Conservation (phyloP, 2,329 filamentous ascomycete genomes). For the Pleoardoris graminearum region DNA sequence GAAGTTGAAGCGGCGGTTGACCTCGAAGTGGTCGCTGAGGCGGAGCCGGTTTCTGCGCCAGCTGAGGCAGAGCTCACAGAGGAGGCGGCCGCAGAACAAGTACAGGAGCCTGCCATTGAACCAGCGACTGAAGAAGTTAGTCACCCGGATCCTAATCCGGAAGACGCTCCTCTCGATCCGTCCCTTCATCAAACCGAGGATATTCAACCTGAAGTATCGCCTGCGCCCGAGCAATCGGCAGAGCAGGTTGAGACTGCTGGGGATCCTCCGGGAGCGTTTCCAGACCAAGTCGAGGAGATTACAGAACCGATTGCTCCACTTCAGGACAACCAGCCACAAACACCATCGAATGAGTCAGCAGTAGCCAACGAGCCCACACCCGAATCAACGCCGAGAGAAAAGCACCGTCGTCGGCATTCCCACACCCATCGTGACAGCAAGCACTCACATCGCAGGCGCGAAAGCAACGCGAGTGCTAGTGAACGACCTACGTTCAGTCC, state of each 20-base stretch:
- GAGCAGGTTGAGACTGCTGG: not conserved
- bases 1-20: not conserved
- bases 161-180: not conserved
- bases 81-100: not conserved
- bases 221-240: not conserved
- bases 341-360: slow-evolving; percentile 34
- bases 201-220: not conserved
- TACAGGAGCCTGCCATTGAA: no score
- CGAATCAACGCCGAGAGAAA: slow-evolving; percentile 29
- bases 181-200: not conserved
- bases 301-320: not conserved
- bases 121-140: slow-evolving; percentile 7
- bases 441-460: slow-evolving; percentile 33
- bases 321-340: slow-evolving; percentile 8
- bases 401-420: slow-evolving; percentile 35
- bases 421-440: slow-evolving; percentile 33
- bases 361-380: slow-evolving; percentile 26
- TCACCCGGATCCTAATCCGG: not conserved
- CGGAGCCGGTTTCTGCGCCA: not conserved
- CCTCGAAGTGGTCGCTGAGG: not conserved
- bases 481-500: slow-evolving; percentile 28
- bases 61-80: not conserved
- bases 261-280: not conserved
- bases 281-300: not conserved
- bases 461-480: slow-evolving; percentile 35